A percentile compares a stretch with the other conserved stretches of the same genome.
Evolutionary conservation across 2,329 filamentous ascomycete genomes (phyloP).

Genomic region (Sarocladium brachiariae): DNA sequence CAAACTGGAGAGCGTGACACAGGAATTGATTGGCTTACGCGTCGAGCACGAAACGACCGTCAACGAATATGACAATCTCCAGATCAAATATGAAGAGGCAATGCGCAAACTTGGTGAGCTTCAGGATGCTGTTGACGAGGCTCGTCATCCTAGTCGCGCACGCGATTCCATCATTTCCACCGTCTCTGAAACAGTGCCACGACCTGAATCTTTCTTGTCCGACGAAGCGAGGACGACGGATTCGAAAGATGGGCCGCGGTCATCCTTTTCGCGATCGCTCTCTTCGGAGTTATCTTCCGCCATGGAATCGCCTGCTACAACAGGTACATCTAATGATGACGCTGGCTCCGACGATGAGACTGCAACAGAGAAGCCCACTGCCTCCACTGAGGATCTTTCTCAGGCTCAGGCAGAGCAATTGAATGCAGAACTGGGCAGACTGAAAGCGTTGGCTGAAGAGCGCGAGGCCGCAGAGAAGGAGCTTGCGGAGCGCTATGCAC

Average conservation of each 20-base stretch:
- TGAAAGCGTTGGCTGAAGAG: slow-evolving; percentile 65
- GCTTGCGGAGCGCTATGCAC: slow-evolving; percentile 71
- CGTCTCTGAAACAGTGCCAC: slow-evolving; percentile 28
- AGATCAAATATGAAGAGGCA: slow-evolving; percentile 86
- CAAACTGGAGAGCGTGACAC: slow-evolving; percentile 84
- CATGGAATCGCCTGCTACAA: slow-evolving; percentile 65
- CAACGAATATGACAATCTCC: slow-evolving; percentile 72
- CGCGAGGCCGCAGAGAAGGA: slow-evolving; percentile 69
- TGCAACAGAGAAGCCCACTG: slow-evolving; percentile 36
- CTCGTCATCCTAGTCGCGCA: slow-evolving; percentile 52
- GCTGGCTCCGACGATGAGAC: slow-evolving; percentile 31
- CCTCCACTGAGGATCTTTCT: slow-evolving; percentile 31
- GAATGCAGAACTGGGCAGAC: slow-evolving; percentile 59
- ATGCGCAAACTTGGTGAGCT: slow-evolving; percentile 75
- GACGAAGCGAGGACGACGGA: slow-evolving; percentile 50
- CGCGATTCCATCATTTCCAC: slow-evolving; percentile 52
- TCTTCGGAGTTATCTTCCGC: slow-evolving; percentile 90
- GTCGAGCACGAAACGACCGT: slow-evolving; percentile 84
- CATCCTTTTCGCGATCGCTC: slow-evolving; percentile 76
- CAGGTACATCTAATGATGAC: slow-evolving; percentile 56
- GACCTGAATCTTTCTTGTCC: slow-evolving; percentile 79
- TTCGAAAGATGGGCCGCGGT: slow-evolving; percentile 57
- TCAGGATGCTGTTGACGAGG: slow-evolving; percentile 78
- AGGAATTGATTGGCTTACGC: slow-evolving; percentile 84
- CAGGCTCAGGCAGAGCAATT: slow-evolving; percentile 36